Evolutionary conservation across 345 rosid species (phyloP), one percentile per base, ranked within the genome.

Genomic region (Tarenaya hassleriana): DNA sequence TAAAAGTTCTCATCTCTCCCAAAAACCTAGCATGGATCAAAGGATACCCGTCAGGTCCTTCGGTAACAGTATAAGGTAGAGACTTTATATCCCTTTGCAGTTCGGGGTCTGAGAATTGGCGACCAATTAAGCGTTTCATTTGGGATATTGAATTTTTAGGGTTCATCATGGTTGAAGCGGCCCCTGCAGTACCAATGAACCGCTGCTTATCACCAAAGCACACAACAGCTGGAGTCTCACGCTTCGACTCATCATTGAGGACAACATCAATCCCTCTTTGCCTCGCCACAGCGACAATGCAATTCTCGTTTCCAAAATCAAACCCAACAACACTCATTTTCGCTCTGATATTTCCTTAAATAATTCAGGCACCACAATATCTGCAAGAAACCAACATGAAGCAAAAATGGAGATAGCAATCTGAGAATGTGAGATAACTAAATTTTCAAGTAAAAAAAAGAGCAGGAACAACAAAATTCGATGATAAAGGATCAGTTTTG

Each of bases 191-290:
- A 13, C 98, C 98, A 15, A 92, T 83, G 62, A 85, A 92, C 37
- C 97, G 73, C 71, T 92, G 98, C 64, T 92, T 92, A 41, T 92
- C 98, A 7, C 97, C 98, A 34, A 92, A 92, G 72, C 97, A 92
- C 1, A 92, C 95, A 47, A 92, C 60, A 17, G 98, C 79, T 0
- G 98, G 98, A 29, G 98, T 92, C 73, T 92, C 97, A 5, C 98
- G 98, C 65, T 92, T 92, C 0, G 98, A 92, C 62, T 92, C 98
- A 73, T 92, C 95, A 37, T 92, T 92, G 41, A 92, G 97, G 54
- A 92, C 98, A 2, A 92, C 98, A 52, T 92, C 98, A 41, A 92
- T 92, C 41, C 98, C 97, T 65, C 98, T 81, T 60, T 92, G 98
- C 74, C 98, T 78, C 0, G 98, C 98, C 53, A 92, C 98, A 31